Conservation (phyloP, 192 early-diverging fungal genomes). For the Lobulomyces angularis region DNA sequence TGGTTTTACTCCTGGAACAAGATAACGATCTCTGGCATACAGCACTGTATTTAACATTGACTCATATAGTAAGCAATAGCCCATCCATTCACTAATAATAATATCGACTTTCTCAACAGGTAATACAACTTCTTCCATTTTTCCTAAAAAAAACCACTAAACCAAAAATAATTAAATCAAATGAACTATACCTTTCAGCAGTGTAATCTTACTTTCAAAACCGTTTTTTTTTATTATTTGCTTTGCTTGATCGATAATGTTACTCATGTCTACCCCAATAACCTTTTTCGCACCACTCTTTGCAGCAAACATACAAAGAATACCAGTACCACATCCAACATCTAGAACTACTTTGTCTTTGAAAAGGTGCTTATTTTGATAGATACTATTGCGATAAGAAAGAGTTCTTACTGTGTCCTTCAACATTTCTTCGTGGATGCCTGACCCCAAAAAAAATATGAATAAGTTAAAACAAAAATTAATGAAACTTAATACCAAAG, state of each 20-base stretch:
- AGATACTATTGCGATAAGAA: constrained; percentile 86
- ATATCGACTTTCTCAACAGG: constrained; percentile 96
- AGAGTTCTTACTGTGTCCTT: constrained; percentile 95
- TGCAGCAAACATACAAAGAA: constrained; percentile 98
- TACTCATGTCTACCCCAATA: constrained; percentile 93
- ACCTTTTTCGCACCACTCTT: constrained; percentile 92
- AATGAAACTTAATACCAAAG: constrained; percentile 46
- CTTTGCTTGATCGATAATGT: constrained; percentile 92
- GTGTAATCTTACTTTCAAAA: constrained; percentile 70
- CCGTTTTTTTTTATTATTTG: constrained; percentile 91
- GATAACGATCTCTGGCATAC: constrained; percentile 86
- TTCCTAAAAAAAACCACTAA: too few species aligned
- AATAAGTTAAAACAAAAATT: background rate
- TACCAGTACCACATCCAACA: constrained; percentile 99
- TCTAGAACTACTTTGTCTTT: constrained; percentile 95
- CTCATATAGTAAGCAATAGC: constrained; percentile 96
- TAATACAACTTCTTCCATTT: constrained; percentile 91
- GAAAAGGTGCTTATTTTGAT: constrained; percentile 92
- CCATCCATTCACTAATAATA: constrained; percentile 99
- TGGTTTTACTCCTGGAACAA: too few species aligned
- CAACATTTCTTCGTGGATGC: constrained; percentile 92
- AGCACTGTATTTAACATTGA: constrained; percentile 99
- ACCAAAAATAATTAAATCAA: too few species aligned
- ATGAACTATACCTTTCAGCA: too few species aligned
- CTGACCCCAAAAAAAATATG: constrained; percentile 14